Conservation (phyloP, 1,284 basidiomycete species). For the Tausonia pullulans region DNA sequence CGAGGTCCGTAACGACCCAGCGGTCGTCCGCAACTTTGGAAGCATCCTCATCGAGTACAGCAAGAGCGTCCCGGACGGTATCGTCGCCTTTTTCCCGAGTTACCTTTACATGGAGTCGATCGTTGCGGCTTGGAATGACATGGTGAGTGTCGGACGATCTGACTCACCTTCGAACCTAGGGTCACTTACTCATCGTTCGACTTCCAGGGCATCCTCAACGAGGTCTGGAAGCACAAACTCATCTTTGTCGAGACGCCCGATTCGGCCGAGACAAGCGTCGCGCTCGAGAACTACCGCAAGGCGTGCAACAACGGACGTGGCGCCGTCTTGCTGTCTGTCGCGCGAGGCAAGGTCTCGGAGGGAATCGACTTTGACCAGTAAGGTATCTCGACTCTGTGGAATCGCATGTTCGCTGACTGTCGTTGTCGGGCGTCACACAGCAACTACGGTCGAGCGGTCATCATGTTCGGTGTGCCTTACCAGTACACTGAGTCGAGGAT, state of each 20-base stretch:
- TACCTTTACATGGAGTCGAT: slow-evolving; percentile 99
- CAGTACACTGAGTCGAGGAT: slow-evolving; percentile 99
- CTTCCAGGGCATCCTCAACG: slow-evolving; percentile 82
- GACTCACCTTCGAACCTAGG: background rate
- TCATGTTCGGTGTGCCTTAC: slow-evolving; percentile 99
- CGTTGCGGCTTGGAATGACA: slow-evolving; percentile 99
- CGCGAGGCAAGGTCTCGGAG: slow-evolving; percentile 97
- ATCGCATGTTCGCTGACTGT: too few species aligned
- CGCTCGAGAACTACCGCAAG: slow-evolving; percentile 93
- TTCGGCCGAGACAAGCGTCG: slow-evolving; percentile 96
- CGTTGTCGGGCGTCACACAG: slow-evolving; percentile 16
- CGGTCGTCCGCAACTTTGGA: slow-evolving; percentile 97
- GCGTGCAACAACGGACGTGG: slow-evolving; percentile 98
- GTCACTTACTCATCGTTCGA: background rate
- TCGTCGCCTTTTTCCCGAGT: slow-evolving; percentile 98
- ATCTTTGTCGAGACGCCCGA: slow-evolving; percentile 99
- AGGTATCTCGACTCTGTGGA: slow-evolving; percentile 9
- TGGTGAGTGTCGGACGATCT: slow-evolving; percentile 48
- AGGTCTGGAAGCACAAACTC: slow-evolving; percentile 99
- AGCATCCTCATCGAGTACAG: slow-evolving; percentile 97
- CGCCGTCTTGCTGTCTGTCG: slow-evolving; percentile 91
- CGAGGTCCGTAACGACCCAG: slow-evolving; percentile 97
- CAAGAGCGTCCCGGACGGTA: slow-evolving; percentile 96
- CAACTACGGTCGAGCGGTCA: slow-evolving; percentile 96
- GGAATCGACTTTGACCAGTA: slow-evolving; percentile 98